These are phyloP conservation scores for Pulveroboletus sp. DNA, from an alignment of 768 basidiomycete genomes.

Conservation along the genomic window DNA sequence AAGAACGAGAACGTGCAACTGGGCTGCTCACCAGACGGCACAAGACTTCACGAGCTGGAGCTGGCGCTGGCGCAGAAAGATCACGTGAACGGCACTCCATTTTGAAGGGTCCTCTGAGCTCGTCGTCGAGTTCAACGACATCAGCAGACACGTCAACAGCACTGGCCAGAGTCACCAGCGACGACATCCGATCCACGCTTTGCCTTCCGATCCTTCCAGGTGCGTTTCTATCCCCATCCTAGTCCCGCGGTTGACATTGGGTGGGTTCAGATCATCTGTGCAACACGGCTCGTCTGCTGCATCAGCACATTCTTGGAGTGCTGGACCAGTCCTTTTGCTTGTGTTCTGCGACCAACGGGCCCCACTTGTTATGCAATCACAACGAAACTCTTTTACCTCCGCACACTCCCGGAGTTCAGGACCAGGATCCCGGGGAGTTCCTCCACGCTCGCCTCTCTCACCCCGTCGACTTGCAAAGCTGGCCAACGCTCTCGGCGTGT, in stretches of 20 bases:
- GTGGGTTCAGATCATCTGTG: neutral
- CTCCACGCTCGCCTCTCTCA: slow-evolving; percentile 66
- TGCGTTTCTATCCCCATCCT: slow-evolving; percentile 1
- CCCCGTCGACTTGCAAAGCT: slow-evolving; percentile 77
- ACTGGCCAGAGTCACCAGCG: neutral
- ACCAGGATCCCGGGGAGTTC: slow-evolving; percentile 41
- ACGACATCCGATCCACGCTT: neutral
- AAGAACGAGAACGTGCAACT: neutral
- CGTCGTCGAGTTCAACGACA: slow-evolving; percentile 9
- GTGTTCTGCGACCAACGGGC: neutral
- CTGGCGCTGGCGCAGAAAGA: neutral
- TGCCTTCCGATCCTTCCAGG: slow-evolving; percentile 8
- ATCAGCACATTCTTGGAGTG: slow-evolving; percentile 3
- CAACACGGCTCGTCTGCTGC: slow-evolving; percentile 2
- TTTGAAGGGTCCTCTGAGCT: slow-evolving; percentile 11
- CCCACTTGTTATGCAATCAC: slow-evolving; percentile 12
- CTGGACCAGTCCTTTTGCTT: slow-evolving; percentile 5
- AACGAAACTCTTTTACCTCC: slow-evolving; percentile 11
- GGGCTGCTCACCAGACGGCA: neutral
- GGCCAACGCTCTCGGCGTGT: slow-evolving; percentile 81
- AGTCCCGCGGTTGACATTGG: neutral
- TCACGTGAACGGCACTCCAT: slow-evolving; percentile 18
- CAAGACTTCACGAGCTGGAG: neutral
- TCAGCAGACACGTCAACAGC: neutral
- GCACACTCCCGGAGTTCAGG: slow-evolving; percentile 8